Conservation (phyloP, 2,329 filamentous ascomycete genomes). For the Arthroderma sp. region DNA sequence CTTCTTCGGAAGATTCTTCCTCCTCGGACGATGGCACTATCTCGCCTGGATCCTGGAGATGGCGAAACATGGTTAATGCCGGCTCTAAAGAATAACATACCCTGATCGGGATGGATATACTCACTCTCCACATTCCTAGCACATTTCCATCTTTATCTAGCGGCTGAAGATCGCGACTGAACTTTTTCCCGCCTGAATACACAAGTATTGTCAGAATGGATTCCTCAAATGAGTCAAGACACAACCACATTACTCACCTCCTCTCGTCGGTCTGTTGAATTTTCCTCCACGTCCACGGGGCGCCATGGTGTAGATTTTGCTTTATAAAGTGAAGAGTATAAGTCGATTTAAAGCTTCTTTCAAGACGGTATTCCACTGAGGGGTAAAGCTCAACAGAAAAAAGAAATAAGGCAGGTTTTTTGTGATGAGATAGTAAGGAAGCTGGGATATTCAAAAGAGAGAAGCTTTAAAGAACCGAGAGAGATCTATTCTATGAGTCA, state of each 20-base stretch:
- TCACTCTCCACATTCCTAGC: constrained; percentile 70
- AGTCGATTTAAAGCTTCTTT: no score
- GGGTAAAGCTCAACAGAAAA: no score
- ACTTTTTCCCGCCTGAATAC: constrained; percentile 73
- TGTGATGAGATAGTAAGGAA: background rate
- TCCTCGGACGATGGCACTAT: constrained; percentile 34
- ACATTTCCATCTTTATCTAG: constrained; percentile 81
- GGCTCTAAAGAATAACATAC: background rate
- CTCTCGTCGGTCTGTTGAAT: constrained; percentile 83
- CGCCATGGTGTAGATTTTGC: constrained; percentile 20
- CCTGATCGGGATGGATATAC: background rate
- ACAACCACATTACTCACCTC: constrained; percentile 48
- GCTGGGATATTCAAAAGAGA: background rate
- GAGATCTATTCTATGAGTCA: background rate
- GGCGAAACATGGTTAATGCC: background rate
- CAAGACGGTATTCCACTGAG: no score
- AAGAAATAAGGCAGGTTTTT: no score
- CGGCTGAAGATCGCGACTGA: constrained; percentile 80
- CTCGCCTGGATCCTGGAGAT: constrained; percentile 23
- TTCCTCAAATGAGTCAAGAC: background rate
- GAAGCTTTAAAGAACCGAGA: background rate
- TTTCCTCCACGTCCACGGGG: constrained; percentile 74
- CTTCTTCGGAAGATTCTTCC: constrained; percentile 40
- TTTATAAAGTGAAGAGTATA: no score
- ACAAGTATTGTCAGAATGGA: constrained; percentile 5